phyloP scores from a whole-genome alignment of 495 filamentous ascomycete genomes.

The Lineolata rhizophorae region DNA sequence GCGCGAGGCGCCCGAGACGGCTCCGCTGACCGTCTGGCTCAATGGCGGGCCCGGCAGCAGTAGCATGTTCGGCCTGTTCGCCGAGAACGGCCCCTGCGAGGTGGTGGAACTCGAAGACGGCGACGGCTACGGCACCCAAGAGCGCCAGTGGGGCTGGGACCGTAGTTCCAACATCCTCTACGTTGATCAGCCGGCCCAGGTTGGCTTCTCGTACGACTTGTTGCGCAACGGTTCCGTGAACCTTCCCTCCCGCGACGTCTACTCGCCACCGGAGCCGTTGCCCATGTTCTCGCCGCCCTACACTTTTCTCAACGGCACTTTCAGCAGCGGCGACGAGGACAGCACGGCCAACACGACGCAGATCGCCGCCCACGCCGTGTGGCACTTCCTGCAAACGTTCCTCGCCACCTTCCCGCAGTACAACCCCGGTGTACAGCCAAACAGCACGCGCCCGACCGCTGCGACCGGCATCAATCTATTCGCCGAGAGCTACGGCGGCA shows the following conservation, averaged over 20 bases:
- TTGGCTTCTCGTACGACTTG: conserved; percentile 22
- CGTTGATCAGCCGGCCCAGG: conserved; percentile 21
- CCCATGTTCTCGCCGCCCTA: conserved; percentile 16
- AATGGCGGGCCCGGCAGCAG: conserved; percentile 36
- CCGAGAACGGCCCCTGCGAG: conserved; percentile 1
- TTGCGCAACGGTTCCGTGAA: conserved; percentile 18
- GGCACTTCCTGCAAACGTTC: conserved; percentile 51
- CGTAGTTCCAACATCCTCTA: conserved; percentile 20
- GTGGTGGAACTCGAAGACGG: conserved; percentile 1
- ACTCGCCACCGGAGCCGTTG: conserved; percentile 6
- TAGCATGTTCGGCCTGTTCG: conserved; percentile 3
- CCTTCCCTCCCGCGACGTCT: conserved; percentile 11
- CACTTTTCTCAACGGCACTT: conserved; percentile 40
- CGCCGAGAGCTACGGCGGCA: conserved; percentile 22
- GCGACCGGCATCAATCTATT: conserved; percentile 1
- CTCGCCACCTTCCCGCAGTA: conserved; percentile 44
- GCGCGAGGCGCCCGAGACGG: conserved; percentile 16
- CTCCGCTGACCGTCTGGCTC: conserved; percentile 33
- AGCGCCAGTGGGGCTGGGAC: conserved; percentile 19
- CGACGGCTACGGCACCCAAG: conserved; percentile 15
- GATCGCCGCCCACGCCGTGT: conserved; percentile 38
- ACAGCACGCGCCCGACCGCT: conserved; percentile 16
- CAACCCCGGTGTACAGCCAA: conserved; percentile 24
- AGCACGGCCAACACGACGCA: conserved; percentile 43
- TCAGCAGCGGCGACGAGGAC: conserved; percentile 27